These are phyloP conservation scores for Petunia axillaris DNA, from an alignment of 257 asterid species.

Conservation along the genomic window DNA sequence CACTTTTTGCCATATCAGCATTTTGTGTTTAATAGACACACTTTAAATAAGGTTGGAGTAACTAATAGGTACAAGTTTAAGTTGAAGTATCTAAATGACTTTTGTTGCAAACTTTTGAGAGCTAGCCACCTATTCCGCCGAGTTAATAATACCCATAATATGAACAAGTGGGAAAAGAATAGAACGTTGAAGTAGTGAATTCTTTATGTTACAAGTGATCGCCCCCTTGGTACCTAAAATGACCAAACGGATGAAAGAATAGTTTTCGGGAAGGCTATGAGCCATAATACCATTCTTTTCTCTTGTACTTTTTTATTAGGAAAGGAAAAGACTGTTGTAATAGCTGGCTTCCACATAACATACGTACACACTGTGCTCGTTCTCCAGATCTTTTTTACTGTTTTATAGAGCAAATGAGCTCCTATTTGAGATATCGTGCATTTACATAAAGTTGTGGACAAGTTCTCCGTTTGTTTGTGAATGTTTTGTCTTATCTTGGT, in stretches of 20 bases:
- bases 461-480: not conserved
- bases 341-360: too few species aligned
- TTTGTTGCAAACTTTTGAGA: too few species aligned
- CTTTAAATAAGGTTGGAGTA: too few species aligned
- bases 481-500: not conserved
- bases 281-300: not conserved
- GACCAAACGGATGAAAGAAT: not conserved
- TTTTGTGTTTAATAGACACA: too few species aligned
- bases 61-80: too few species aligned
- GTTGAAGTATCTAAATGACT: too few species aligned
- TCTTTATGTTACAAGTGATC: not conserved
- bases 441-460: not conserved
- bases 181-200: not conserved
- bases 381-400: not conserved
- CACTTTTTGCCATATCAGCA: too few species aligned
- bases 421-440: not conserved
- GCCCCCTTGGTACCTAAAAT: not conserved
- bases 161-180: not conserved
- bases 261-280: not conserved
- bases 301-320: not conserved
- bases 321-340: not conserved
- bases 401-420: not conserved
- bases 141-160: not conserved
- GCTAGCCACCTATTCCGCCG: too few species aligned
- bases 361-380: not conserved